Conservation (phyloP, 306 rosid genomes). For the Herpetospermum pedunculosum region DNA sequence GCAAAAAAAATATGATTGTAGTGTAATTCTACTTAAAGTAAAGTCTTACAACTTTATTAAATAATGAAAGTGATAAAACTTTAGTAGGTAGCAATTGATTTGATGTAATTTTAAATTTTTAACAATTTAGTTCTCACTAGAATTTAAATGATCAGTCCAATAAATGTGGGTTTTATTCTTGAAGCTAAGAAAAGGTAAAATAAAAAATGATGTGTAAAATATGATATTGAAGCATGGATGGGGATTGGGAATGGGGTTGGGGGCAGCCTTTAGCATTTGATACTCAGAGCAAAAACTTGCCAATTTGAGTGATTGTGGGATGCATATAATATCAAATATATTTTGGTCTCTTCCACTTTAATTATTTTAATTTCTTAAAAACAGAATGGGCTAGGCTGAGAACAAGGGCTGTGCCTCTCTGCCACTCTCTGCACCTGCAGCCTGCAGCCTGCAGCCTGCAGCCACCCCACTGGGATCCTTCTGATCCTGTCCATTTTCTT, state of each 20-base stretch:
- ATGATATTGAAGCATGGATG: not conserved
- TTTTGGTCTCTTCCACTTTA: not conserved
- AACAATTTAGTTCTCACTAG: no score
- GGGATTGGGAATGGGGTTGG: not conserved
- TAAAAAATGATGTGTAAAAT: not conserved
- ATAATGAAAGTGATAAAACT: no score
- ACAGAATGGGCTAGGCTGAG: not conserved
- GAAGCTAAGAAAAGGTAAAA: not conserved
- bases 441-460: no score
- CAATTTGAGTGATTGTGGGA: not conserved
- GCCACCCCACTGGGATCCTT: constrained; percentile 13
- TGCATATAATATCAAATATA: not conserved
- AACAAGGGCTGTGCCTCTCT: not conserved
- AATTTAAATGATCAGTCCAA: no score
- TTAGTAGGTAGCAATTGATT: no score
- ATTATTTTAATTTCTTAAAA: not conserved
- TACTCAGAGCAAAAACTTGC: not conserved
- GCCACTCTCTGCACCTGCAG: not conserved
- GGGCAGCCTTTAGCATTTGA: not conserved
- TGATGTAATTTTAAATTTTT: no score
- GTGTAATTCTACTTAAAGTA: no score
- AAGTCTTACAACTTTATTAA: no score
- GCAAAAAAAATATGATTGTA: no score
- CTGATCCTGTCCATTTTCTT: constrained; percentile 22
- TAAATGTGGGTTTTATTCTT: no score